These are phyloP conservation scores for Salinomyces thailandicus DNA, from an alignment of 2,329 filamentous ascomycete species.

Conservation along the genomic window DNA sequence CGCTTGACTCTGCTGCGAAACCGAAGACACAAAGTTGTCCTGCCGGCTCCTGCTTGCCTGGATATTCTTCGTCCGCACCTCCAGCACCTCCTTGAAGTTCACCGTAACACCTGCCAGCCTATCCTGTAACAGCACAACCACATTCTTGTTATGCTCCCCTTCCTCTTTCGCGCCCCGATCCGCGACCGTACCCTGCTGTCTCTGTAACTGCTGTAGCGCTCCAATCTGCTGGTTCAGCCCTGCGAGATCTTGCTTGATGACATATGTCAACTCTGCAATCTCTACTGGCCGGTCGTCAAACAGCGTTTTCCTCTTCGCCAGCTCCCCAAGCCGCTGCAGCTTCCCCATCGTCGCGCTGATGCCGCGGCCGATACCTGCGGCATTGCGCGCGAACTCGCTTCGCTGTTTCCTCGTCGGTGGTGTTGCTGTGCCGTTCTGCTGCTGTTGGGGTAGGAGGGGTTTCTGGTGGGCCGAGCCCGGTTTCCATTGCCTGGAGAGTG, in stretches of 20 bases:
- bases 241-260: constrained; percentile 95
- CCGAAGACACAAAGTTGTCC: constrained; percentile 90
- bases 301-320: constrained; percentile 91
- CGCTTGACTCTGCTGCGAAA: constrained; percentile 46
- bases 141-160: constrained; percentile 88
- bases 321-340: constrained; percentile 80
- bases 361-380: constrained; percentile 81
- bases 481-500: constrained; percentile 57
- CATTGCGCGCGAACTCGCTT: constrained; percentile 86
- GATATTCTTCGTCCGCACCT: constrained; percentile 95
- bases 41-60: constrained; percentile 85
- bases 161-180: constrained; percentile 26
- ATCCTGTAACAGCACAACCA: constrained; percentile 81
- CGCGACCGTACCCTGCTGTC: constrained; percentile 32
- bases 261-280: constrained; percentile 91
- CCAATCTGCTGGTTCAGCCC: constrained; percentile 79
- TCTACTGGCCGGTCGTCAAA: constrained; percentile 96
- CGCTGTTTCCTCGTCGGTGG: constrained; percentile 37
- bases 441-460: constrained; percentile 56
- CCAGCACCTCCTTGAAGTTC: constrained; percentile 95
- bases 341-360: constrained; percentile 92
- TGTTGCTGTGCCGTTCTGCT: constrained; percentile 35
- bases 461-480: constrained; percentile 62
- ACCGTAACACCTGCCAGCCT: constrained; percentile 85
- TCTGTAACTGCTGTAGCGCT: constrained; percentile 64